Base-by-base conservation (phyloP, 305 asterid genomes). In the Lippia alba region DNA sequence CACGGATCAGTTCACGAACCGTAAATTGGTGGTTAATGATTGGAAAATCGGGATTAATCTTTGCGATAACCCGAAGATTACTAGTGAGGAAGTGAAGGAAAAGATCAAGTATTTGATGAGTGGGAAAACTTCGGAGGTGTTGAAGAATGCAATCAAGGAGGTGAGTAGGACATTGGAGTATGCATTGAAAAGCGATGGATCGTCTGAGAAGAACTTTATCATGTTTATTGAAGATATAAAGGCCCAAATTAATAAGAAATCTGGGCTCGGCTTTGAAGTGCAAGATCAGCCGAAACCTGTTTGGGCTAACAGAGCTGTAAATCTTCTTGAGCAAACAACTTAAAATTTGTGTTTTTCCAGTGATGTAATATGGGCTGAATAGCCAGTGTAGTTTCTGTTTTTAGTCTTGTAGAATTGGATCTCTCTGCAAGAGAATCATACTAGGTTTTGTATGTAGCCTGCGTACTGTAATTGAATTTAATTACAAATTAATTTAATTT, bases 21-120 rank as follows among this genome's bases (percentile, higher is more conserved):
- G 96, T 0, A 94, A 94, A 58, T 32, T 91, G 14, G 94, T 89
- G 8, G 97, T 94, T 3, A 77, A 86, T 46, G 97, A 94, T 56
- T 89, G 91, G 98, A 86, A 85, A 69, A 84, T 91, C 12, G 94
- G 98, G 62, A 83, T 86, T 20, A 86, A 86, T 70, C 83, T 89
- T 1, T 71, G 90, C n/a, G 96, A 83, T 57, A 36, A 74, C 69
- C 18, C 20, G 0, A 36, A 73, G 16, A 74, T 88, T 32, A 80
- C 78, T 0, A 70, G 83, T 49, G 77, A 82, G 60, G 95, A 88
- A 66, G 93, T 88, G 1, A 76, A 77, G 10, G 86, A 76, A 8
- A 90, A 85, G 71, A 76, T 90, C 24, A 75, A 63, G 1, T 44
- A 41, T 67, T 76, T 86, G 81, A 90, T 88, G 87, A 74, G 78